Conservation (phyloP, 148 eudicot species). For the Fallopia convolvulus region DNA sequence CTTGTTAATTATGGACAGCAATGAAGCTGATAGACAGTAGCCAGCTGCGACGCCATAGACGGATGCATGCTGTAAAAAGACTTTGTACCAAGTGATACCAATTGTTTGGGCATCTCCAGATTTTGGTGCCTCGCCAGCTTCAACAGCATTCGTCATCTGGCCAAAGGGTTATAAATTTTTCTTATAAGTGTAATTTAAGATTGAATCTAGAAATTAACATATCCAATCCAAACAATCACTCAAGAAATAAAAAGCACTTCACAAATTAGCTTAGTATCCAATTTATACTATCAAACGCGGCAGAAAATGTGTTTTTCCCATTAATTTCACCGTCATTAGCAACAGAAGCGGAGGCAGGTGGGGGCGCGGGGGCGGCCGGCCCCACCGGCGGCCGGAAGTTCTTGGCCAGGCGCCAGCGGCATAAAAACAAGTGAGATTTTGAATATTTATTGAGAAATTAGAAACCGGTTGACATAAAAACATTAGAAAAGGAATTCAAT, state of each 20-base stretch:
- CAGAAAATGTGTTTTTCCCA: background rate
- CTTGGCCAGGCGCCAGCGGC: too few species aligned
- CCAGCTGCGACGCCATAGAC: constrained; percentile 89
- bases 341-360: too few species aligned
- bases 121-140: constrained; percentile 26
- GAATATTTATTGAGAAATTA: too few species aligned
- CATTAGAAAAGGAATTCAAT: too few species aligned
- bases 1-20: constrained; percentile 87
- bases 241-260: background rate
- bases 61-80: constrained; percentile 69
- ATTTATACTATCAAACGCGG: background rate
- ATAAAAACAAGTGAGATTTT: too few species aligned
- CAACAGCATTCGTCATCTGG: constrained; percentile 61
- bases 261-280: background rate
- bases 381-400: too few species aligned
- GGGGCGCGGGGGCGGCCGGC: too few species aligned
- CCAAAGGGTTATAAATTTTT: background rate
- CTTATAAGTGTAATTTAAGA: background rate
- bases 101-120: constrained; percentile 24
- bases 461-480: too few species aligned
- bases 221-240: background rate
- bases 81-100: constrained; percentile 42
- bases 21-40: constrained; percentile 86
- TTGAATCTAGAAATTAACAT: background rate
- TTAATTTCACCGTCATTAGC: background rate